These are phyloP conservation scores for Neofusicoccum kwambonambiense DNA, from an alignment of 2,329 filamentous ascomycete species.

Conservation along the genomic window DNA sequence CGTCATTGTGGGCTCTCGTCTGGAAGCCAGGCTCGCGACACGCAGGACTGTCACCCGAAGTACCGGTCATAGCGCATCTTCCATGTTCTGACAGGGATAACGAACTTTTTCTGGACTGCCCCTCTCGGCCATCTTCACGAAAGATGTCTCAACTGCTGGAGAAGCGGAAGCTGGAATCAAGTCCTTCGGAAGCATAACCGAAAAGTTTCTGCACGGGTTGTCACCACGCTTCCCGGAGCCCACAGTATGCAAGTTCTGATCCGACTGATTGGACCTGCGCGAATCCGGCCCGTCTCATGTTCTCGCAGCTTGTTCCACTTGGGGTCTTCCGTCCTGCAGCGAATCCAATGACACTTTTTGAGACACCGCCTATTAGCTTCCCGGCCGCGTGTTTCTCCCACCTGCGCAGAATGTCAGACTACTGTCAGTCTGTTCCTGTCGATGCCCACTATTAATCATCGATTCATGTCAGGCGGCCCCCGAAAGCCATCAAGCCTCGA, in stretches of 20 bases:
- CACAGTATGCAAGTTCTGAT: not conserved
- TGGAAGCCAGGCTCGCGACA: not conserved
- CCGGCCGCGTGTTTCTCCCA: not conserved
- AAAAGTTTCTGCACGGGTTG: not conserved
- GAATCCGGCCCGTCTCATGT: not conserved
- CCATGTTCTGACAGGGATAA: not conserved
- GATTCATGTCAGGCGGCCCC: not conserved
- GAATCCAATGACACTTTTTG: not conserved
- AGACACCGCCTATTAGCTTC: not conserved
- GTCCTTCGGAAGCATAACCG: not conserved
- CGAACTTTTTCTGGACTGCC: not conserved
- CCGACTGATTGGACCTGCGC: not conserved
- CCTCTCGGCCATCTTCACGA: not conserved
- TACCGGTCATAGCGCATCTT: not conserved
- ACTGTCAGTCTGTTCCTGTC: not conserved
- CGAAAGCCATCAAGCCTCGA: not conserved
- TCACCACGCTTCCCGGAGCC: not conserved
- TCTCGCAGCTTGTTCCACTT: not conserved
- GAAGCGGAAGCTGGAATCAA: not conserved
- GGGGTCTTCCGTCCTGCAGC: not conserved
- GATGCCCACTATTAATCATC: not conserved
- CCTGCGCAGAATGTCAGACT: not conserved
- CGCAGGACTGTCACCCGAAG: not conserved
- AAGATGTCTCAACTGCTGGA: not conserved
- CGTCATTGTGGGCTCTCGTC: not conserved